These are phyloP conservation scores for Gastrolobium bilobum DNA, from an alignment of 306 rosid genomes.

Conservation along the genomic window DNA sequence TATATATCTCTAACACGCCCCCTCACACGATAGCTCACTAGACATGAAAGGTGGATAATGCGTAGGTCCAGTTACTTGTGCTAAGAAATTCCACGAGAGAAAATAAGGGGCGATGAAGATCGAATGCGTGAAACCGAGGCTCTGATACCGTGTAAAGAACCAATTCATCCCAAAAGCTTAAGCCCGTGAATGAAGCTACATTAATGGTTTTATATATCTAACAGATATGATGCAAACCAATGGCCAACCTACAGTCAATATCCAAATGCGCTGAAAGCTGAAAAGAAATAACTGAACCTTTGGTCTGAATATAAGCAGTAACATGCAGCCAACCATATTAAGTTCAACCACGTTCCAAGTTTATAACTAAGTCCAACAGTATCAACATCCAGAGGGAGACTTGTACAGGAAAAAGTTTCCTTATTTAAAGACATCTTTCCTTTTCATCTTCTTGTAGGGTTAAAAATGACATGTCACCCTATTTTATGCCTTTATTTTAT, in stretches of 20 bases:
- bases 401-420: slow-evolving; percentile 27
- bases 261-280: slow-evolving; percentile 1
- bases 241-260: slow-evolving; percentile 32
- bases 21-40: too few species aligned
- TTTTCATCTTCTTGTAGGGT: not conserved
- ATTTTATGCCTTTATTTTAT: slow-evolving; percentile 36
- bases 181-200: too few species aligned
- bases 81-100: too few species aligned
- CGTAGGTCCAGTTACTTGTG: too few species aligned
- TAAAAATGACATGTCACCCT: slow-evolving; percentile 18
- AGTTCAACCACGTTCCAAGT: slow-evolving; percentile 32
- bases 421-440: slow-evolving; percentile 15
- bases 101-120: too few species aligned
- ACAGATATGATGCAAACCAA: not conserved
- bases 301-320: slow-evolving; percentile 15
- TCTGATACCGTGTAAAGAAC: too few species aligned
- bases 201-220: too few species aligned
- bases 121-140: too few species aligned
- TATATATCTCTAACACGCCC: too few species aligned
- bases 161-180: too few species aligned
- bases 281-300: slow-evolving; percentile 9
- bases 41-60: too few species aligned
- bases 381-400: slow-evolving; percentile 15
- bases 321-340: slow-evolving; percentile 18
- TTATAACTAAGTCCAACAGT: slow-evolving; percentile 6